Evolutionary conservation across 2,329 filamentous ascomycete genomes (phyloP).

Genomic region (Diaporthe ilicicola): DNA sequence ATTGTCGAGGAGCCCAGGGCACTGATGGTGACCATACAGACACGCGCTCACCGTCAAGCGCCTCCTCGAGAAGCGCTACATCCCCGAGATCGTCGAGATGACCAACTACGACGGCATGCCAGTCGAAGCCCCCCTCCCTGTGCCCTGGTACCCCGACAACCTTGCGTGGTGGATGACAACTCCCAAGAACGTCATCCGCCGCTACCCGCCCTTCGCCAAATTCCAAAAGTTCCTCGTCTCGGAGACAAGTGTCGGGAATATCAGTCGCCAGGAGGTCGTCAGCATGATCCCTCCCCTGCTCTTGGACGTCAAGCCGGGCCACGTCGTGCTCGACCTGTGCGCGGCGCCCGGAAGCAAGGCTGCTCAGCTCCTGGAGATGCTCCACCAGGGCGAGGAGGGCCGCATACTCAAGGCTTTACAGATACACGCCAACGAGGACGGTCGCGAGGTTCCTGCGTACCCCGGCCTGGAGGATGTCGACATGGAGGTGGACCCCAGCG

Average conservation of each 20-base stretch:
- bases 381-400: conserved; percentile 91
- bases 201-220: conserved; percentile 90
- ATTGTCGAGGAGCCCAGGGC: not conserved
- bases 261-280: conserved; percentile 95
- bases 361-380: conserved; percentile 91
- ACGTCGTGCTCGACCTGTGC: conserved; percentile 95
- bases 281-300: conserved; percentile 98
- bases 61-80: conserved; percentile 86
- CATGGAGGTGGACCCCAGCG: conserved; percentile 67
- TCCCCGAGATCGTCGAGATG: conserved; percentile 88
- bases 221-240: conserved; percentile 99
- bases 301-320: conserved; percentile 89
- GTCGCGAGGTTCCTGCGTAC: conserved; percentile 59
- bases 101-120: conserved; percentile 81
- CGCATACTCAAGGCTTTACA: conserved; percentile 77
- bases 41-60: conserved; percentile 94
- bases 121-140: conserved; percentile 82
- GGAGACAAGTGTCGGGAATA: conserved; percentile 96
- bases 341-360: conserved; percentile 98
- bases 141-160: conserved; percentile 93
- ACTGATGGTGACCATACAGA: conserved; percentile 50
- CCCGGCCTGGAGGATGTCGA: conserved; percentile 58
- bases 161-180: conserved; percentile 99
- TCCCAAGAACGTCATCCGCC: conserved; percentile 93
- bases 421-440: conserved; percentile 68